phyloP scores from a whole-genome alignment of 73 alveolate genomes.

The Breviolum minutum region DNA sequence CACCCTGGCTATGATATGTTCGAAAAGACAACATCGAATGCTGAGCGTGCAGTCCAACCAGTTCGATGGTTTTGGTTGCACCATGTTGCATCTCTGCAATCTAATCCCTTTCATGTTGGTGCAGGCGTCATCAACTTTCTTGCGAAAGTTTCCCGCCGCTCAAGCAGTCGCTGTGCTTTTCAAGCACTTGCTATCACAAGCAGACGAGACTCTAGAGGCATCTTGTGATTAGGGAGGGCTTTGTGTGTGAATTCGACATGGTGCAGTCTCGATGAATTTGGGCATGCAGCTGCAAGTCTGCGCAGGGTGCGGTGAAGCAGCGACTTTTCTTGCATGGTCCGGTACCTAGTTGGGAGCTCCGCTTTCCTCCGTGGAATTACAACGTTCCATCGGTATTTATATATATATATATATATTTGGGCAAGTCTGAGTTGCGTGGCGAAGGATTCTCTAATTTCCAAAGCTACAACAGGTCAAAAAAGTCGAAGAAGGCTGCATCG shows the following conservation, averaged over 20 bases:
- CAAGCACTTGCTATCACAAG: conserved; percentile 2
- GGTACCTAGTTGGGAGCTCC: neutral
- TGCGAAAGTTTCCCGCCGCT: conserved; percentile 89
- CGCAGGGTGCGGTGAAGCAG: conserved; percentile 45
- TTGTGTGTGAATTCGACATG: neutral
- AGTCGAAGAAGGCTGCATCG: neutral
- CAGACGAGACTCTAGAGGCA: conserved; percentile 29
- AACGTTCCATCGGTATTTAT: no score
- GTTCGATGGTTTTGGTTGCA: no score
- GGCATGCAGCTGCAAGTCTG: neutral
- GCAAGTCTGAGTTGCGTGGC: no score
- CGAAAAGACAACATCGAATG: no score
- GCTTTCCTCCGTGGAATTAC: no score
- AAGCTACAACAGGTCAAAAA: no score
- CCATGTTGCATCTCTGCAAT: neutral
- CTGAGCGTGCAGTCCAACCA: no score
- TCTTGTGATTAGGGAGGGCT: no score
- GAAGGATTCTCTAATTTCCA: no score
- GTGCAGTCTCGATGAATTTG: neutral
- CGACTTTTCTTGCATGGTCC: conserved; percentile 31
- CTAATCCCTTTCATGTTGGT: no score
- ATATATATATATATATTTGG: no score
- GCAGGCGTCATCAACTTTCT: conserved; percentile 70
- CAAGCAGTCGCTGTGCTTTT: conserved; percentile 63
- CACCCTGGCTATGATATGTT: no score